These are phyloP conservation scores for Podospora appendiculata DNA, from an alignment of 495 filamentous ascomycete species.

Conservation along the genomic window DNA sequence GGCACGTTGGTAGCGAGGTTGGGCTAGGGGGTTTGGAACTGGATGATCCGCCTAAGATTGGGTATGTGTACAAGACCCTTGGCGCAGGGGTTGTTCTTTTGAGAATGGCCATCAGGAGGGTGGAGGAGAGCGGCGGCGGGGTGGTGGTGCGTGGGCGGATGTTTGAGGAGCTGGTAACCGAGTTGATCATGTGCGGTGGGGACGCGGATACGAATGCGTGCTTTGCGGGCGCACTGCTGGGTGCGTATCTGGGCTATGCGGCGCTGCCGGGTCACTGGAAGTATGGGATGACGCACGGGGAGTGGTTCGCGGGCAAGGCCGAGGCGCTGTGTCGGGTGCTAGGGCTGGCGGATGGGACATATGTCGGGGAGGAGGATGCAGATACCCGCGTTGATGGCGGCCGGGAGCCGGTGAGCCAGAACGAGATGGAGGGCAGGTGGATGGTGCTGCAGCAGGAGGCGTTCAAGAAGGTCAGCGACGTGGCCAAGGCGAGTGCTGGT, in stretches of 20 bases:
- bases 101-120: constrained; percentile 24
- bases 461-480: constrained; percentile 13
- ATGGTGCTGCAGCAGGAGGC: constrained; percentile 19
- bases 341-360: constrained; percentile 18
- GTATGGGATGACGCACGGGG: constrained; percentile 28
- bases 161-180: constrained; percentile 35
- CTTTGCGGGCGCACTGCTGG: constrained; percentile 37
- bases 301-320: constrained; percentile 33
- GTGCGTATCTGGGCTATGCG: constrained; percentile 32
- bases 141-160: constrained; percentile 7
- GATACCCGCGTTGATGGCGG: constrained; percentile 25
- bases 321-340: constrained; percentile 19
- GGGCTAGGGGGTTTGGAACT: constrained; percentile 26
- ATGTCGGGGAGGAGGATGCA: constrained; percentile 19
- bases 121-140: not conserved
- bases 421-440: constrained; percentile 26
- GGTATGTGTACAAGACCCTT: constrained; percentile 44
- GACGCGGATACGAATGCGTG: constrained; percentile 46
- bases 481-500: constrained; percentile 9
- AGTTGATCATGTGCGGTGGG: constrained; percentile 39
- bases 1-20: constrained; percentile 19
- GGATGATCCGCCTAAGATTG: constrained; percentile 31
- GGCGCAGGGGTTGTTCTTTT: constrained; percentile 32
- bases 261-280: constrained; percentile 34
- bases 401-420: constrained; percentile 11